These are phyloP conservation scores for Climacium dendroides DNA, from an alignment of 225 moss, liverwort and hornwort genomes.

Conservation along the genomic window DNA sequence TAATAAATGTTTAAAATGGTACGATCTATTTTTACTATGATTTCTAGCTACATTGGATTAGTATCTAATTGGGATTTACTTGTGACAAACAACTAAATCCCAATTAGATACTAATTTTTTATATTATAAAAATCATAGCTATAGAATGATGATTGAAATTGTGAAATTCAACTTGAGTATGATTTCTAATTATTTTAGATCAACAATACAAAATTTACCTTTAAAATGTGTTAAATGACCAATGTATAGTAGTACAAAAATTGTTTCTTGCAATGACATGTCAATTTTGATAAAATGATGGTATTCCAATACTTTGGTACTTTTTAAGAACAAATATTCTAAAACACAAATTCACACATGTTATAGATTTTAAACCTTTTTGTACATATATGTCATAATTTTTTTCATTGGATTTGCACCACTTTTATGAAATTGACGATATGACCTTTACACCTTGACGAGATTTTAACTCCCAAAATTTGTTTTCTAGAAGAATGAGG, in stretches of 20 bases:
- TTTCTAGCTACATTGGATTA: not conserved
- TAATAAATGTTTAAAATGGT: fast-evolving
- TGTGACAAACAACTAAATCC: not conserved
- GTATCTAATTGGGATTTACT: too few species aligned
- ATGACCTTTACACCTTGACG: too few species aligned
- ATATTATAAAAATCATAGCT: not conserved
- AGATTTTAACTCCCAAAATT: too few species aligned
- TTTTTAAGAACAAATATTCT: fast-evolving
- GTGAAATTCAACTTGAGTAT: not conserved
- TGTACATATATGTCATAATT: too few species aligned
- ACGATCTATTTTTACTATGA: not conserved
- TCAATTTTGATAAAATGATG: not conserved
- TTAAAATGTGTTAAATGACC: not conserved
- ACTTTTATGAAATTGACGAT: too few species aligned
- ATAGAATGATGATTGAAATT: not conserved
- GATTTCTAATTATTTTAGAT: not conserved
- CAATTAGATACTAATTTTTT: not conserved
- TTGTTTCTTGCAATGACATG: not conserved
- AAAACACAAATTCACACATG: fast-evolving
- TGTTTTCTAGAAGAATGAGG: too few species aligned
- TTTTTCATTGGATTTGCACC: too few species aligned
- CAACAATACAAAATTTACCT: not conserved
- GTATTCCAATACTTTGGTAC: not conserved
- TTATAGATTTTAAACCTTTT: not conserved
- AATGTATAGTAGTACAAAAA: not conserved